Base-by-base conservation (phyloP, 1,139 yeast genomes). In the Yamadazyma buinensis region DNA sequence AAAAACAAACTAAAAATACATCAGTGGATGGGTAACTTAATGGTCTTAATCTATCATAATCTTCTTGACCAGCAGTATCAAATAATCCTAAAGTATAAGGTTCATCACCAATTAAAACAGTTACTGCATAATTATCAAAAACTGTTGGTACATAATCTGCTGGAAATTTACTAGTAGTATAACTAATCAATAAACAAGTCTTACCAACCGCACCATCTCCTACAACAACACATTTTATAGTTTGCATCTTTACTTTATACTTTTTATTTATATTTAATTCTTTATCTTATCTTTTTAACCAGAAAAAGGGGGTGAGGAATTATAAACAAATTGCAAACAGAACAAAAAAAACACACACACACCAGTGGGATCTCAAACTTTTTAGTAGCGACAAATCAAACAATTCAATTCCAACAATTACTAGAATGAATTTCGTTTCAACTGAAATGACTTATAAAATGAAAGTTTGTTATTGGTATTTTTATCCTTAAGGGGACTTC, bases 31-130 rank as follows among this genome's bases (percentile, higher is more conserved):
- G 97, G 61, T 92, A 92, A 39, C 95, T 84, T 51, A 92, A 75
- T 9, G 98, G 98, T 66, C 98, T 85, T 57, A 92, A 72, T 58
- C 98, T 77, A 64, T 92, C 98, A 61, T 92, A 92, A 70, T 92
- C 97, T 74, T 90, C 97, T 70, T 92, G 98, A 30, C 98, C 98
- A 15, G 98, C 97, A 30, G 98, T 92, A 68, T 92, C 98, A 57
- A 90, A 92, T 44, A 92, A 71, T 12, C 97, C 97, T 53, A 92
- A 77, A 15, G 97, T 92, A 62, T 87, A 90, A 29, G 97, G 97
- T 64, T 90, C 97, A 58, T 90, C 97, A 34, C 97, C 97, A 58
- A 92, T 92, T 87, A 92, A 90, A 37, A 92, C 97, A 2, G 97
- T 90, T 35, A 92, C 98, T 10, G 97, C 97, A 59, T 92, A 92